phyloP scores from a whole-genome alignment of 176 grass and related monocot genomes.

The Oryza longistaminata region DNA sequence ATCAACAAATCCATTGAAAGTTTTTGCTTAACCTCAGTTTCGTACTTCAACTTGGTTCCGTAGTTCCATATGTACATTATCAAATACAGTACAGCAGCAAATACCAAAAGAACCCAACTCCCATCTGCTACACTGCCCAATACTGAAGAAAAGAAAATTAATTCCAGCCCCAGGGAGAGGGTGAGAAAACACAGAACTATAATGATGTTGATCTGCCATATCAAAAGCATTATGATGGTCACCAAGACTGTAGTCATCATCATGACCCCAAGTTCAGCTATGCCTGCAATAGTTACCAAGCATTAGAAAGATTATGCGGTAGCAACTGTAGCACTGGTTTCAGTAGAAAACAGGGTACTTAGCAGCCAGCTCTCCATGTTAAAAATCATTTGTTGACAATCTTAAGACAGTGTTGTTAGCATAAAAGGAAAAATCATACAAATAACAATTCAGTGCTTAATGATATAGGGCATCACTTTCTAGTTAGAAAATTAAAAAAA shows the following conservation, averaged over 20 bases:
- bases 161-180: slow-evolving; percentile 82
- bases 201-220: slow-evolving; percentile 98
- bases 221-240: slow-evolving; percentile 98
- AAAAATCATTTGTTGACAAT: background rate
- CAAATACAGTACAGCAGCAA: slow-evolving; percentile 77
- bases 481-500: background rate
- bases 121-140: slow-evolving; percentile 76
- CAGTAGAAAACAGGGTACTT: slow-evolving; percentile 2
- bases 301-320: slow-evolving; percentile 41
- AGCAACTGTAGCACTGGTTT: background rate
- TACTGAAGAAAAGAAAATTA: slow-evolving; percentile 95
- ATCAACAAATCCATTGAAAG: slow-evolving; percentile 83
- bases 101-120: slow-evolving; percentile 93
- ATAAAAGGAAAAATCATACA: slow-evolving; percentile 29
- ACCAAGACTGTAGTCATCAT: slow-evolving; percentile 94
- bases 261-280: slow-evolving; percentile 94
- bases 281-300: slow-evolving; percentile 54
- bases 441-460: slow-evolving; percentile 10
- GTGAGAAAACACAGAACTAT: slow-evolving; percentile 74
- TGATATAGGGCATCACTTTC: background rate
- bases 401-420: background rate
- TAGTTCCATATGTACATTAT: slow-evolving; percentile 98
- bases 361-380: background rate
- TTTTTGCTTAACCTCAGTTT: slow-evolving; percentile 97
- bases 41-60: slow-evolving; percentile 90